Evolutionary conservation across 371 early-diverging fungal species (phyloP).

Genomic region (Mucor sp.): DNA sequence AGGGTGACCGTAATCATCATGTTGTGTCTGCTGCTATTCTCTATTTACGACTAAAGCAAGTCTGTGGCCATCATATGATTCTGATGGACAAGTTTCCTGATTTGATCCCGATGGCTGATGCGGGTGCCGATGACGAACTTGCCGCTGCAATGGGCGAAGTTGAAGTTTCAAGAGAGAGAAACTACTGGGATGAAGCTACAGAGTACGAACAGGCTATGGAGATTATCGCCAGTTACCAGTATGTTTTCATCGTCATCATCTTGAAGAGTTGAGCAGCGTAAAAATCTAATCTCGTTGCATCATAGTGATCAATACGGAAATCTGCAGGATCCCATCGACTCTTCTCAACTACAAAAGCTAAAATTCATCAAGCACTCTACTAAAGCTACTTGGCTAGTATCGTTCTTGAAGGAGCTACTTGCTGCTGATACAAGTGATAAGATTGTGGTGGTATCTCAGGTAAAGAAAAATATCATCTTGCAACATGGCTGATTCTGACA

Average conservation of each 20-base stretch:
- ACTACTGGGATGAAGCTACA: slow-evolving; percentile 23
- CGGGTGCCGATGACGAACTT: slow-evolving; percentile 6
- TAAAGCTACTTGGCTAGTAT: slow-evolving; percentile 37
- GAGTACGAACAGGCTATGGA: slow-evolving; percentile 33
- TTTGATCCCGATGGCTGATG: slow-evolving; percentile 30
- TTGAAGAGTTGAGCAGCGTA: background rate
- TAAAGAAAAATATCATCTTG: background rate
- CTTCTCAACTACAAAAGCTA: slow-evolving; percentile 30
- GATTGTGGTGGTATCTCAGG: slow-evolving; percentile 46
- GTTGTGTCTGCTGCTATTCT: slow-evolving; percentile 26
- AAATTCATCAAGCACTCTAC: slow-evolving; percentile 37
- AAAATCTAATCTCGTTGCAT: background rate
- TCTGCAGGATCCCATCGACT: slow-evolving; percentile 24
- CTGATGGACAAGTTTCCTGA: slow-evolving; percentile 40
- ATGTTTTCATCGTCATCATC: background rate
- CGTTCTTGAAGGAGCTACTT: slow-evolving; percentile 23
- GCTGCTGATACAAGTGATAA: slow-evolving; percentile 25
- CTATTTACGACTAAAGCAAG: slow-evolving; percentile 47
- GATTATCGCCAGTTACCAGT: slow-evolving; percentile 44
- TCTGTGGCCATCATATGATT: slow-evolving; percentile 42
- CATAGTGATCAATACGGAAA: slow-evolving; percentile 39
- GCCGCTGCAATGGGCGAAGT: slow-evolving; percentile 1
- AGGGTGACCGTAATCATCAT: slow-evolving; percentile 15
- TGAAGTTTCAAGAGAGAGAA: slow-evolving; percentile 9
- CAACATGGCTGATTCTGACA: background rate